Evolutionary conservation across 148 eudicot genomes (phyloP), one percentile per base, ranked within the genome.

Genomic region (Diospyros kaki): DNA sequence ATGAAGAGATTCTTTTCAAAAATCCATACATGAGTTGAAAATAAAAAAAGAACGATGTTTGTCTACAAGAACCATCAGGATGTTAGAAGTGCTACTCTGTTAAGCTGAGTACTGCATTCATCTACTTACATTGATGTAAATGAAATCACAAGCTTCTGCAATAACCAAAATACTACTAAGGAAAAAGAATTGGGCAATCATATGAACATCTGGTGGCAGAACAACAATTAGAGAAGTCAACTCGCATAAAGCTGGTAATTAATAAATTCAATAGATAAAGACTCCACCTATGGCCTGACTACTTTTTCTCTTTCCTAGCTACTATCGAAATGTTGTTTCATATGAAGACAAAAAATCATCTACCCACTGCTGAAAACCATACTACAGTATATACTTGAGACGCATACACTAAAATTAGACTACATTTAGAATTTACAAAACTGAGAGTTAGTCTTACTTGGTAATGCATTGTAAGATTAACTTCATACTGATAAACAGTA

Each of bases 1-100:
- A 78, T 59, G 53, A 61, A 82, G 41, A 39, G 63, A 76, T 42
- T 50, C 69, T 54, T 59, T 14, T 68, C 15, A 76, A 17, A 53
- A 59, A 65, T 13, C 28, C 28, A 63, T 68, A 61, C 12, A 58
- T 56, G 45, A 64, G 55, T 3, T 58, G 62, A 72, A 40, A 45
- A 54, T 41, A 17, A 39, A 11, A 39, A 73, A 64, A 45, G 9
- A 72, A 2, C 9, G 45, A 17, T 4, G n/a, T 15, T 54, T 58
- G 64, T 54, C 8, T 64, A 54, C 48, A 61, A 42, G 69, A 48
- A 46, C 46, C 9, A 39, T 0, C n/a, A 73, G 5, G 14, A 10
- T 7, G 15, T 41, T 43, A 41, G 38, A 17, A 42, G 42, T 71
- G 63, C 38, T 41, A 60, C 60, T 51, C 60, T 38, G 14, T 53